A percentile compares a stretch with the other conserved stretches of the same genome.
These are phyloP conservation scores for Fraxinus albicans DNA, from an alignment of 305 asterid genomes.

Conservation along the genomic window DNA sequence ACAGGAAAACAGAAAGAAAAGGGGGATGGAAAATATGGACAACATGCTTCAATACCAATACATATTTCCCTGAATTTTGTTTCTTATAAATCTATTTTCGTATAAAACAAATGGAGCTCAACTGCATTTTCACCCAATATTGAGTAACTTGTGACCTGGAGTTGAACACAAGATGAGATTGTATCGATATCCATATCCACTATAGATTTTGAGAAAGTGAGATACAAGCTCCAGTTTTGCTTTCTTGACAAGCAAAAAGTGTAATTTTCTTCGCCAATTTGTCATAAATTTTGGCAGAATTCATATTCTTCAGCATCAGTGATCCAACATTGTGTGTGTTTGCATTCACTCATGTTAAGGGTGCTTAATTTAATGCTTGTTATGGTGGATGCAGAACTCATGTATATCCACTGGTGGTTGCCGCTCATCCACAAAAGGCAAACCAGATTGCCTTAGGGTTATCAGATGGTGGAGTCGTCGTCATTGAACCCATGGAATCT, in stretches of 20 bases:
- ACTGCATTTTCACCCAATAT: neutral
- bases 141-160: neutral
- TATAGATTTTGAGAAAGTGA: neutral
- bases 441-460: slow-evolving; percentile 70
- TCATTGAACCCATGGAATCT: slow-evolving; percentile 50
- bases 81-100: neutral
- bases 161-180: neutral
- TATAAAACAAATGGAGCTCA: neutral
- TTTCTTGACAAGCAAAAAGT: neutral
- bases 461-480: slow-evolving; percentile 53
- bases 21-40: neutral
- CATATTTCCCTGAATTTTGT: neutral
- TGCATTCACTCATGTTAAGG: neutral
- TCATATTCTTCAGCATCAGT: neutral
- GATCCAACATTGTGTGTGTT: neutral
- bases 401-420: slow-evolving; percentile 50
- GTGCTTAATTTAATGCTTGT: neutral
- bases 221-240: neutral
- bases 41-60: neutral
- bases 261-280: neutral
- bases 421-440: slow-evolving; percentile 63
- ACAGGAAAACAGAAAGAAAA: neutral
- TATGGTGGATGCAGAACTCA: slow-evolving; percentile 33
- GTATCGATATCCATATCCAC: neutral
- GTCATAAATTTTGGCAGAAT: neutral